A percentile compares a stretch with the other conserved stretches of the same genome.
Conservation (phyloP, 2,329 filamentous ascomycete species). For the Myriosclerotinia scirpicola region DNA sequence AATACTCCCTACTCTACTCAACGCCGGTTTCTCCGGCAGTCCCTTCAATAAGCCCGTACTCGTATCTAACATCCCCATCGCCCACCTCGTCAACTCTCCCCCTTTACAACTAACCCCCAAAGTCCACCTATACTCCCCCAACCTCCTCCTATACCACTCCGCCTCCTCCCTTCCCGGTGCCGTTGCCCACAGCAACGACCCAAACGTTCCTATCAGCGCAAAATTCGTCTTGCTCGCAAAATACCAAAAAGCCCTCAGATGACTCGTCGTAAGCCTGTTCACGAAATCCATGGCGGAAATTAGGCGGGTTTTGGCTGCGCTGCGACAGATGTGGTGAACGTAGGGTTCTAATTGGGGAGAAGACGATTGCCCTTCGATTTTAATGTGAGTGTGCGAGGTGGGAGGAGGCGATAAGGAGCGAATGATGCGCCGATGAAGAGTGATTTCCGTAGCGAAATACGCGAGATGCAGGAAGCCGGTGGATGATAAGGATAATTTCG, state of each 20-base stretch:
- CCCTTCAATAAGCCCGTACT: constrained; percentile 67
- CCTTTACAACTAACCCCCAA: constrained; percentile 77
- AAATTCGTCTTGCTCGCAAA: constrained; percentile 89
- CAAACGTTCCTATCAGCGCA: constrained; percentile 91
- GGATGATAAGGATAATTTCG: constrained; percentile 52
- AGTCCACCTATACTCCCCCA: constrained; percentile 94
- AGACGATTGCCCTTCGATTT: constrained; percentile 40
- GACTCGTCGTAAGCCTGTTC: constrained; percentile 82
- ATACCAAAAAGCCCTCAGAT: constrained; percentile 91
- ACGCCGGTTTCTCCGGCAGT: constrained; percentile 68
- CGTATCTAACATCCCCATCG: constrained; percentile 76
- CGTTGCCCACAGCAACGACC: constrained; percentile 84
- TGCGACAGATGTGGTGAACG: constrained; percentile 87
- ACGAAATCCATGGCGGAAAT: constrained; percentile 98
- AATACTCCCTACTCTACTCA: constrained; percentile 52
- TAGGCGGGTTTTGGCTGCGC: constrained; percentile 87
- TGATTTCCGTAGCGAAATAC: constrained; percentile 94
- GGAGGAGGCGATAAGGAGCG: constrained; percentile 63
- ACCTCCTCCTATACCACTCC: constrained; percentile 82
- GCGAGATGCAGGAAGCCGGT: constrained; percentile 82
- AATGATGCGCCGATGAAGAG: constrained; percentile 86
- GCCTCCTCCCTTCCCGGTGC: constrained; percentile 84
- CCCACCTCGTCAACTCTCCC: constrained; percentile 60
- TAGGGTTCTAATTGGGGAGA: constrained; percentile 65
- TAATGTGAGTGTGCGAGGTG: constrained; percentile 44